A percentile compares a stretch with the other conserved stretches of the same genome.
phyloP scores from a whole-genome alignment of 805 yeast genomes.

The Hanseniaspora singularis region DNA sequence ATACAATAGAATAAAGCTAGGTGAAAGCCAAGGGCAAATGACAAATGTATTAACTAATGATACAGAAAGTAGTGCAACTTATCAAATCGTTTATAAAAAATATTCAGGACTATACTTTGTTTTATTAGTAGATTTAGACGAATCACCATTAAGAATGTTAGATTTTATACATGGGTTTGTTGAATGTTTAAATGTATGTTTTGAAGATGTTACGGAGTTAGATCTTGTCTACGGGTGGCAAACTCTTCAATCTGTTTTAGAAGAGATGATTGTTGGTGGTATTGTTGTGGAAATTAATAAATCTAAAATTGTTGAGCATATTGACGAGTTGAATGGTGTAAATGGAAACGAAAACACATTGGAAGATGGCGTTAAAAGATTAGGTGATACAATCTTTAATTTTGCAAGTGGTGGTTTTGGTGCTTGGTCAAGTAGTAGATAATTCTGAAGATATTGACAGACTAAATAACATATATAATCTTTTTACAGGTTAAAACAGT shows the following conservation, averaged over 20 bases:
- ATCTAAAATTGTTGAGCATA: conserved; percentile 62
- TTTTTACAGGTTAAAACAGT: neutral
- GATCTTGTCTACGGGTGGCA: conserved; percentile 99
- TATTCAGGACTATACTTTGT: conserved; percentile 95
- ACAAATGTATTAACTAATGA: conserved; percentile 23
- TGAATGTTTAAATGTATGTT: conserved; percentile 84
- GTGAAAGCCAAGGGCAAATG: conserved; percentile 26
- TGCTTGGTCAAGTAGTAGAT: conserved; percentile 29
- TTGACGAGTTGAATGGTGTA: conserved; percentile 40
- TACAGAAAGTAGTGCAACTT: conserved; percentile 46
- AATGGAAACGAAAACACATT: conserved; percentile 21
- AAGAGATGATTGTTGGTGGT: conserved; percentile 92
- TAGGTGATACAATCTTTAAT: conserved; percentile 27
- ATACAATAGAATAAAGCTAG: conserved; percentile 7
- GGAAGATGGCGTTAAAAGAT: conserved; percentile 21
- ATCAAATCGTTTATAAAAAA: conserved; percentile 83
- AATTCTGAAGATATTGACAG: too few species aligned
- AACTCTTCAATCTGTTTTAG: conserved; percentile 77
- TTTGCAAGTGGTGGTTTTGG: conserved; percentile 28
- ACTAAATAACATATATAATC: too few species aligned
- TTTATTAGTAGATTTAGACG: conserved; percentile 90
- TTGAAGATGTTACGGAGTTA: conserved; percentile 85
- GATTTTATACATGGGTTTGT: conserved; percentile 95
- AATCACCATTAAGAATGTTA: conserved; percentile 82
- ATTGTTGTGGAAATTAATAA: conserved; percentile 94